Evolutionary conservation across 176 grass and related monocot species (phyloP).

Genomic region (Carex myosuroides): DNA sequence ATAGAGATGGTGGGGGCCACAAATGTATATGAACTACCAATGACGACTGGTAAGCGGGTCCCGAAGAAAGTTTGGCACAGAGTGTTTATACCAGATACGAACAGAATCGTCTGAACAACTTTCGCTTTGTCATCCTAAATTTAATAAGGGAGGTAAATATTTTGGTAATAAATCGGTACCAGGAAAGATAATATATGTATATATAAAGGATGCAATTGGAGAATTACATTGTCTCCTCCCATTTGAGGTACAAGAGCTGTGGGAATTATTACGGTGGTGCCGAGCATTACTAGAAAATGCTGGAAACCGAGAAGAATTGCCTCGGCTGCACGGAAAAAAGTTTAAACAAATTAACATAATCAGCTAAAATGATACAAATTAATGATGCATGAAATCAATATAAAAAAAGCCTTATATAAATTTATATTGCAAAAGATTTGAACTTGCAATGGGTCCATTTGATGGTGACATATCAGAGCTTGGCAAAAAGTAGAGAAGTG

Average conservation of each 20-base stretch:
- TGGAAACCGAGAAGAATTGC: slow-evolving; percentile 92
- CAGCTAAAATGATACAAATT: neutral
- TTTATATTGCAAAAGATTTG: neutral
- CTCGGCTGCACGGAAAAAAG: slow-evolving; percentile 47
- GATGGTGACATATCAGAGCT: neutral
- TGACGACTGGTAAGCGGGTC: slow-evolving; percentile 70
- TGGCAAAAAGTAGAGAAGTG: neutral
- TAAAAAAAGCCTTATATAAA: neutral
- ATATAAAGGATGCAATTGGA: neutral
- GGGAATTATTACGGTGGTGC: slow-evolving; percentile 88
- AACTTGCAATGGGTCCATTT: neutral
- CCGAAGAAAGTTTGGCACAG: slow-evolving; percentile 80
- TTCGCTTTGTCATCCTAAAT: slow-evolving; percentile 75
- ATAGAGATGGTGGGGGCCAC: slow-evolving; percentile 85
- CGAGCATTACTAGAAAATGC: slow-evolving; percentile 93
- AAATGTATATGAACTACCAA: slow-evolving; percentile 80
- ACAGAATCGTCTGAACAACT: slow-evolving; percentile 87
- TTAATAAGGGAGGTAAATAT: neutral
- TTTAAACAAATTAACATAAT: neutral
- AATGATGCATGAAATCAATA: neutral
- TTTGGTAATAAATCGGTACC: neutral
- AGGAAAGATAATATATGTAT: neutral
- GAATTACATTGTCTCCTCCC: slow-evolving; percentile 88
- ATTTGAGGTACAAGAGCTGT: slow-evolving; percentile 95
- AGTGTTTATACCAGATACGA: slow-evolving; percentile 96